These are phyloP conservation scores for Brassica balearica DNA, from an alignment of 441 rosid species.

Conservation along the genomic window DNA sequence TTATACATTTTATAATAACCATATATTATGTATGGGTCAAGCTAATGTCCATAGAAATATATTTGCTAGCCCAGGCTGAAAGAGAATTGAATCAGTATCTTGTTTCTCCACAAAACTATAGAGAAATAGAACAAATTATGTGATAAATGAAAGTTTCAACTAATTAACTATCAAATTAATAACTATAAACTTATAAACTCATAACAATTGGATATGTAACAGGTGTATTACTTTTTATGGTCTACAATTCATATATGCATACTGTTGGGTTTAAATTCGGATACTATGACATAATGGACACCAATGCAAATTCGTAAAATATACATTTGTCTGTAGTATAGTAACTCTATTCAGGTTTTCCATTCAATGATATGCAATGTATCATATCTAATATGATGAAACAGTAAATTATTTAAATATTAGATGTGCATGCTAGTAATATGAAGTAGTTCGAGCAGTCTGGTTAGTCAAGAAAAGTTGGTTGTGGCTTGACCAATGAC, in stretches of 20 bases:
- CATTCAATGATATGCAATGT: not conserved
- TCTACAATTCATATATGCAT: not conserved
- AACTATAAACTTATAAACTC: not conserved
- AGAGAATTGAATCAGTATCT: not conserved
- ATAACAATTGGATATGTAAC: not conserved
- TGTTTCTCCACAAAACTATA: not conserved
- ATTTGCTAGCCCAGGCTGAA: not conserved
- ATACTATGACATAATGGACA: not conserved
- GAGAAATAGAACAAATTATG: not conserved
- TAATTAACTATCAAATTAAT: not conserved
- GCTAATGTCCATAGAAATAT: not conserved
- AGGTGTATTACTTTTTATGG: not conserved
- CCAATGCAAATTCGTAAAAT: not conserved
- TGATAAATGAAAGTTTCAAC: not conserved
- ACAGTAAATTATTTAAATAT: not conserved
- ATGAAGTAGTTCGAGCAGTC: constrained; percentile 10
- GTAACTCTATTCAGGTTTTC: not conserved
- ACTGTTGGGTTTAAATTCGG: too few relatives aligned
- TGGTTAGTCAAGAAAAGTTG: constrained; percentile 3
- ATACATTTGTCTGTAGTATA: not conserved
- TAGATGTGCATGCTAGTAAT: constrained; percentile 10
- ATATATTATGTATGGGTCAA: not conserved
- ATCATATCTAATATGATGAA: not conserved
- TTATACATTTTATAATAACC: not conserved
- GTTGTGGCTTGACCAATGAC: constrained; percentile 15